Conservation (phyloP, 2,329 filamentous ascomycete genomes). For the Amylocarpus encephaloides region DNA sequence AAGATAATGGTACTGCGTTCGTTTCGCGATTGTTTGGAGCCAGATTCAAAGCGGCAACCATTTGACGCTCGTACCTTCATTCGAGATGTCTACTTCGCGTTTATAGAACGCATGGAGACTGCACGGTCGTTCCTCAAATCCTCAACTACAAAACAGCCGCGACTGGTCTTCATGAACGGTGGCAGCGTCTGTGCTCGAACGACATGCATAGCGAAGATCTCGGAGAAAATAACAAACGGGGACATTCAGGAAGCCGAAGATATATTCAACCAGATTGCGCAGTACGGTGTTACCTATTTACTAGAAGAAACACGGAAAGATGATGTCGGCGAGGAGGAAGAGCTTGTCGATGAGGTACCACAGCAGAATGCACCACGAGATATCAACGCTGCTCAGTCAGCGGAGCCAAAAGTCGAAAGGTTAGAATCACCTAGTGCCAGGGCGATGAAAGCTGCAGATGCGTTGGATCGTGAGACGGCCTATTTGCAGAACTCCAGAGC, state of each 20-base stretch:
- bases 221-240: slow-evolving; percentile 45
- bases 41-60: slow-evolving; percentile 28
- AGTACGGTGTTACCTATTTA: slow-evolving; percentile 41
- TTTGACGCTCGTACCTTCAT: slow-evolving; percentile 40
- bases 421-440: slow-evolving; percentile 42
- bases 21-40: slow-evolving; percentile 18
- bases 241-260: slow-evolving; percentile 44
- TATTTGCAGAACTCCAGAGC: slow-evolving; percentile 38
- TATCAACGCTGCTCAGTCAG: not conserved
- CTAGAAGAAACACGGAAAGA: slow-evolving; percentile 3
- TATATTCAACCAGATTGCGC: slow-evolving; percentile 46
- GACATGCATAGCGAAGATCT: slow-evolving; percentile 49
- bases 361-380: not conserved
- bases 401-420: not conserved
- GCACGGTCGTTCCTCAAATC: slow-evolving; percentile 46
- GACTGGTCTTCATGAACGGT: slow-evolving; percentile 55
- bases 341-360: not conserved
- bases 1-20: slow-evolving; percentile 51
- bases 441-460: slow-evolving; percentile 55
- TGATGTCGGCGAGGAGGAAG: slow-evolving; percentile 1
- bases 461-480: slow-evolving; percentile 49
- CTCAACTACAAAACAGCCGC: slow-evolving; percentile 41
- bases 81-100: slow-evolving; percentile 45
- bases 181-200: slow-evolving; percentile 49
- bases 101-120: slow-evolving; percentile 39